Percentiles rank a stretch among this genome's conserved stretches.
Conservation (phyloP, 2,329 filamentous ascomycete species). For the Phaeoacremonium minimum region DNA sequence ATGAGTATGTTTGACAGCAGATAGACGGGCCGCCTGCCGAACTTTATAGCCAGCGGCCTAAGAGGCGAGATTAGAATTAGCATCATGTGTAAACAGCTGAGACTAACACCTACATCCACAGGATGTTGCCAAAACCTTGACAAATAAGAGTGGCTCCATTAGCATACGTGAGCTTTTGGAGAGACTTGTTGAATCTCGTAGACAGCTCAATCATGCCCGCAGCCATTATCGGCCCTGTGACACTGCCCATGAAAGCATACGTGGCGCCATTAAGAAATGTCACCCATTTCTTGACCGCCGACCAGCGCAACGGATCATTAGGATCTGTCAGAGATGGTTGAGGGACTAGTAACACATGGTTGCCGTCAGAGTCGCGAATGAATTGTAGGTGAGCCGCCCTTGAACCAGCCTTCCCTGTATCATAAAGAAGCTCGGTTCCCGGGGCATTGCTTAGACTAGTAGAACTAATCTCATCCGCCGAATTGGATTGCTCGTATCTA, state of each 20-base stretch:
- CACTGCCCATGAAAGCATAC: constrained; percentile 40
- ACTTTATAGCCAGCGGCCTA: constrained; percentile 35
- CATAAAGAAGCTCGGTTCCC: neutral
- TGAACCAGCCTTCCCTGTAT: neutral
- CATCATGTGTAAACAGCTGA: neutral
- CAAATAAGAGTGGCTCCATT: constrained; percentile 23
- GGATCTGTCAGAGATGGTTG: constrained; percentile 35
- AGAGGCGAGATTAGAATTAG: too few relatives aligned
- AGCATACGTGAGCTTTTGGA: neutral
- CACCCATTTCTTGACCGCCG: constrained; percentile 36
- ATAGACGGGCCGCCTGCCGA: constrained; percentile 41
- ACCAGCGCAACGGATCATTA: constrained; percentile 44
- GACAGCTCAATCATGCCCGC: neutral
- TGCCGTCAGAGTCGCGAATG: neutral
- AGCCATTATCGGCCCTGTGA: neutral
- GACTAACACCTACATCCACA: constrained; percentile 31
- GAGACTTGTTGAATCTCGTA: neutral
- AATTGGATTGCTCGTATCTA: neutral
- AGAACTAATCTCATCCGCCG: neutral
- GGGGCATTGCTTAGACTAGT: neutral
- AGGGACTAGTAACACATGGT: constrained; percentile 30
- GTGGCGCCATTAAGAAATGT: constrained; percentile 33
- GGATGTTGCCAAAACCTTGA: constrained; percentile 40
- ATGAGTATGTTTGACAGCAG: constrained; percentile 34
- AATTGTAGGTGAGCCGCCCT: neutral